Conservation (phyloP, 441 rosid genomes). For the Populus tomentosa region DNA sequence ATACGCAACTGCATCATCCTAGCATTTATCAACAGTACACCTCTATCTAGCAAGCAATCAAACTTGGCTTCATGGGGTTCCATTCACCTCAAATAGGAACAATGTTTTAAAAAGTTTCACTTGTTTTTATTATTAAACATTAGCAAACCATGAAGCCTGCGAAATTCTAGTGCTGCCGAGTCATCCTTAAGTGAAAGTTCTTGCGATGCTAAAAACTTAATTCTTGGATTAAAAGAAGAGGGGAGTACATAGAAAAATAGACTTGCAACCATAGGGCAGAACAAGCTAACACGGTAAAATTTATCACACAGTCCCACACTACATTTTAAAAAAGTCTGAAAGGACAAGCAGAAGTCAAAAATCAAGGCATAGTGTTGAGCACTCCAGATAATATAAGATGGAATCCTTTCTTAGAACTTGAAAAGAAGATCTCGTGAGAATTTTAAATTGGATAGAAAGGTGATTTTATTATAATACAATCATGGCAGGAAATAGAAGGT, state of each 20-base stretch:
- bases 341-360: background rate
- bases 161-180: background rate
- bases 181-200: background rate
- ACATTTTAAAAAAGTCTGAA: background rate
- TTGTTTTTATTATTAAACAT: background rate
- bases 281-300: background rate
- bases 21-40: background rate
- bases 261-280: background rate
- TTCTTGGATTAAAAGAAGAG: background rate
- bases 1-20: background rate
- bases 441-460: background rate
- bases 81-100: background rate
- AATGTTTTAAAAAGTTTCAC: background rate
- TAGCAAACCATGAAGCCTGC: background rate
- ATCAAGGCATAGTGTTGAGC: background rate
- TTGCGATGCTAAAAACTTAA: background rate
- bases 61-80: background rate
- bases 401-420: background rate
- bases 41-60: background rate
- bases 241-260: background rate
- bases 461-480: background rate
- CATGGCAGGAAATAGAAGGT: constrained; percentile 1
- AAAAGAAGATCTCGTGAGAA: background rate
- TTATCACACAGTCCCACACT: background rate
- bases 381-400: background rate